These are phyloP conservation scores for Lactifluus hygrophoroides DNA, from an alignment of 768 basidiomycete species.

Conservation along the genomic window DNA sequence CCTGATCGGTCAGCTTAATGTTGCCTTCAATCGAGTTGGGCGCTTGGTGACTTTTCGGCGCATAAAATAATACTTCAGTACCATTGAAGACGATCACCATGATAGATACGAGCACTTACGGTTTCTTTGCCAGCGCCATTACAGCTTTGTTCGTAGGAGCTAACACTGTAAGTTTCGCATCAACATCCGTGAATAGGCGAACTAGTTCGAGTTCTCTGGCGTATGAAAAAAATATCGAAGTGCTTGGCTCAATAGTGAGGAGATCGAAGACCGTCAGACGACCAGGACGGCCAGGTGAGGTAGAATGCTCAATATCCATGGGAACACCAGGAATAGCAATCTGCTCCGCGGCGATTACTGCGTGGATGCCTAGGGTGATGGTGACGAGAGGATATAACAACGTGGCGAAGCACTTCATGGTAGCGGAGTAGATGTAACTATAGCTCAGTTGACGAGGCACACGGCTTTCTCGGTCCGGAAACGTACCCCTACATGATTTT, in stretches of 20 bases:
- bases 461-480: neutral
- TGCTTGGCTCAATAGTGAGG: conserved; percentile 64
- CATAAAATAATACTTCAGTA: neutral
- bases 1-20: conserved; percentile 53
- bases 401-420: conserved; percentile 8
- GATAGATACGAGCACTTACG: conserved; percentile 41
- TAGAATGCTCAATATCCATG: neutral
- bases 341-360: conserved; percentile 3
- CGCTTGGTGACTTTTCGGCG: conserved; percentile 48
- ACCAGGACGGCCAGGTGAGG: conserved; percentile 29
- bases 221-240: conserved; percentile 81
- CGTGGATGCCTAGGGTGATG: neutral
- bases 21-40: conserved; percentile 34
- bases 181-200: conserved; percentile 32
- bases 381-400: neutral
- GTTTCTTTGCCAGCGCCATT: conserved; percentile 71
- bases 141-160: conserved; percentile 86
- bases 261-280: conserved; percentile 52
- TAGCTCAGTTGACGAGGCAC: too few relatives aligned
- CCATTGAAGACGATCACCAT: neutral
- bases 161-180: conserved; percentile 47
- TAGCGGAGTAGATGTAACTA: too few relatives aligned
- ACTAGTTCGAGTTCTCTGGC: conserved; percentile 65
- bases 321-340: neutral
- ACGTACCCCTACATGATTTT: neutral